Evolutionary conservation across 441 rosid genomes (phyloP), one percentile per base, ranked within the genome.

Genomic region (Gossypium trilobum): DNA sequence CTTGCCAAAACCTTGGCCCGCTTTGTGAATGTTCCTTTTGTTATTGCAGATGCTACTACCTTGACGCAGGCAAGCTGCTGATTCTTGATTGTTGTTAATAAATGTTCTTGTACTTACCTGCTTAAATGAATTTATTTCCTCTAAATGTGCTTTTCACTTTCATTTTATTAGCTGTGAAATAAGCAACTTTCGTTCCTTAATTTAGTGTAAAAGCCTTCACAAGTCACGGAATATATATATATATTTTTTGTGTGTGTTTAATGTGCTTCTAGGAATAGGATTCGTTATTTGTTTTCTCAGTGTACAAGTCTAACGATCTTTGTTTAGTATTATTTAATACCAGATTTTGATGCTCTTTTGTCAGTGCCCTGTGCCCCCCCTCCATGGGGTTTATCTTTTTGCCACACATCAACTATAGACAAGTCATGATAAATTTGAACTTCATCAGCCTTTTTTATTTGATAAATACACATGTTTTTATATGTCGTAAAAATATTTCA

Each of bases 1-100:
- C 93, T 94, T 81, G 99, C 99, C 73, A 94, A 92, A 84, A 89
- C 97, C 78, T 83, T 94, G 86, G 99, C 99, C 46, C 89, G 97
- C 66, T 94, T 89, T 86, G 99, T 94, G 74, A 94, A 94, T 86
- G 99, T 94, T 69, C 99, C 99, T 36, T 94, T 94, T 74, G 97
- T 92, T 74, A 94, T 92, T 66, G 88, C 97, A 16, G 99, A 94
- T 86, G 97, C 99, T 29, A 94, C 99, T 61, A 94, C 97, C 14
- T 85, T 94, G 81, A 94, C 99, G 72, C 97, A 94, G 99, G 99
- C 88, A 88, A 86, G 91, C 77, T 79, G 33, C 36, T 50, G 56
- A 27, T 72, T 20, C 44, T 77, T 61, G 62, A 46, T 80, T 78
- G 60, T 71, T 11, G 46, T 74, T 59, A 57, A 60, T 29, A 27